These are phyloP conservation scores for Cryptosporidium ubiquitum DNA, from an alignment of 169 alveolate genomes.

Conservation along the genomic window DNA sequence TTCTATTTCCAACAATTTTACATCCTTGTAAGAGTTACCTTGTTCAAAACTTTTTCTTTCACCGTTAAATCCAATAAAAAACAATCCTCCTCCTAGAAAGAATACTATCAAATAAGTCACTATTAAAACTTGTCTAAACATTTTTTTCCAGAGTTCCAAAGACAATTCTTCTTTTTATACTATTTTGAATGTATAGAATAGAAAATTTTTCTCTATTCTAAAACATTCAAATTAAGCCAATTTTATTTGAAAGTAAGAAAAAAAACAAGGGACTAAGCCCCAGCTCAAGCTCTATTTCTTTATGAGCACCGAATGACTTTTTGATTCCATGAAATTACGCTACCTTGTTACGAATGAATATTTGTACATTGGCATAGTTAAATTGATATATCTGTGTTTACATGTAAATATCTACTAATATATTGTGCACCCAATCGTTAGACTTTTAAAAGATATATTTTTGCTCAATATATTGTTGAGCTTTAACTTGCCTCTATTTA, in stretches of 20 bases:
- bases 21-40: background rate
- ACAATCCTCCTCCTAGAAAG: conserved; percentile 9
- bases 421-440: too few species aligned
- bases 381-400: too few species aligned
- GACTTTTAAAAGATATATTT: too few species aligned
- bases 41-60: background rate
- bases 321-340: too few species aligned
- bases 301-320: too few species aligned
- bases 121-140: background rate
- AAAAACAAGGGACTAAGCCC: background rate
- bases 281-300: too few species aligned
- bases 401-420: too few species aligned
- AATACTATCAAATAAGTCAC: background rate
- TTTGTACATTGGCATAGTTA: too few species aligned
- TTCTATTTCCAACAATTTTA: background rate
- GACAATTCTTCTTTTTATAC: background rate
- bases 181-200: background rate
- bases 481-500: too few species aligned
- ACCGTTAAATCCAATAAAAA: conserved; percentile 31
- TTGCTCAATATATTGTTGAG: too few species aligned
- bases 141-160: background rate
- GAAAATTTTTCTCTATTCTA: background rate
- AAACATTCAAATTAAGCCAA: background rate
- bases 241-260: background rate
- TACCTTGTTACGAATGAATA: too few species aligned